phyloP scores from a whole-genome alignment of 257 asterid genomes.

The Fraxinus anomala region DNA sequence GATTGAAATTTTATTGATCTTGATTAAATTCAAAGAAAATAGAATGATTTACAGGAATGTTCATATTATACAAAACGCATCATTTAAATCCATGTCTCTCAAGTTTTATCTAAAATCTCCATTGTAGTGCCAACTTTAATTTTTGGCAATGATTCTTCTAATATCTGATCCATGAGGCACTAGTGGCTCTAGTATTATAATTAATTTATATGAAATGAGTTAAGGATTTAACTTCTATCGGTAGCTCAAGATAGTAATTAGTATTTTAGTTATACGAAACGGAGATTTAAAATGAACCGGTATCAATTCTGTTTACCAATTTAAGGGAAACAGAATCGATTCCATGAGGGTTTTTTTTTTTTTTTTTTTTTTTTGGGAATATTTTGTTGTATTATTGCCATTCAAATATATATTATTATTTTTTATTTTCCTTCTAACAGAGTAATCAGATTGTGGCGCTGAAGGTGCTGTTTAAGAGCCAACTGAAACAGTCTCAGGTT shows the following conservation, averaged over 20 bases:
- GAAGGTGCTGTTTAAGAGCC: constrained; percentile 85
- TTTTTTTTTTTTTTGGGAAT: background rate
- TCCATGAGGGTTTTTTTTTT: background rate
- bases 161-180: background rate
- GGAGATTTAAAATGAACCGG: background rate
- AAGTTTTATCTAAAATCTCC: background rate
- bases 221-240: too few relatives aligned
- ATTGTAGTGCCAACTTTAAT: background rate
- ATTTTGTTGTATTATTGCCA: background rate
- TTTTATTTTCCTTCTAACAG: constrained; percentile 37
- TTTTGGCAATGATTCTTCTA: background rate
- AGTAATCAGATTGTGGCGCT: constrained; percentile 89
- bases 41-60: background rate
- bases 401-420: background rate
- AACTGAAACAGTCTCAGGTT: constrained; percentile 84
- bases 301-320: background rate
- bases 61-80: background rate
- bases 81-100: background rate
- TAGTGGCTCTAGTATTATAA: background rate
- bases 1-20: background rate
- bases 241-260: too few relatives aligned
- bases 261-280: background rate
- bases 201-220: background rate
- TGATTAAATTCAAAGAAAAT: background rate
- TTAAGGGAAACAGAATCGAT: background rate